phyloP scores from a whole-genome alignment of 345 rosid species.

The Populus pruinosa region DNA sequence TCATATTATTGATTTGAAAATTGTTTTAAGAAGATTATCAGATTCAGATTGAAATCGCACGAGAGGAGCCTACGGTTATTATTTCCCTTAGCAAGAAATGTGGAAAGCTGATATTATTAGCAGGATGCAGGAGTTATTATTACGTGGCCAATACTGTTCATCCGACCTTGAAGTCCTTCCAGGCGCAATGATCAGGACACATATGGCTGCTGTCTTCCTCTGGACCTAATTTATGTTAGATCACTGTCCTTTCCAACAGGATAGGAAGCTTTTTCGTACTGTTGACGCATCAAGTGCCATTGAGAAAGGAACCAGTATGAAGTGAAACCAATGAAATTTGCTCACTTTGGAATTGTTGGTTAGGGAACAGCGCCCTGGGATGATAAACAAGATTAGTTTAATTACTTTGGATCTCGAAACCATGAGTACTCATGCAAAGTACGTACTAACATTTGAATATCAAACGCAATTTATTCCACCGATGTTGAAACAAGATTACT shows the following conservation, averaged over 20 bases:
- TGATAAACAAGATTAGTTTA: not conserved
- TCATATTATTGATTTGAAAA: too few species aligned
- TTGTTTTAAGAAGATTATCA: too few species aligned
- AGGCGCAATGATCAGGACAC: too few species aligned
- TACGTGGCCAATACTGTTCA: too few species aligned
- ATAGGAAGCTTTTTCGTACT: constrained; percentile 16
- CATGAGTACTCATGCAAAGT: not conserved
- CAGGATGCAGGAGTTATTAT: too few species aligned
- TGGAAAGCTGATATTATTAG: too few species aligned
- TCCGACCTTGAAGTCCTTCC: too few species aligned
- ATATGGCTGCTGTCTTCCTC: too few species aligned
- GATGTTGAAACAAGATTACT: not conserved
- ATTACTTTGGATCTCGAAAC: constrained; percentile 8
- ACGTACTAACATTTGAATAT: not conserved
- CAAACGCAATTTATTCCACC: constrained; percentile 1
- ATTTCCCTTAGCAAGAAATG: too few species aligned
- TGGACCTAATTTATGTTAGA: too few species aligned
- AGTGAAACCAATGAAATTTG: not conserved
- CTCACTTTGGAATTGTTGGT: not conserved
- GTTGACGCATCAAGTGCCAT: not conserved
- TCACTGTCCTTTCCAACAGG: constrained; percentile 12
- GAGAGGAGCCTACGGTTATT: too few species aligned
- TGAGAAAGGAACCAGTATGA: not conserved
- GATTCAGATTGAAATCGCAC: too few species aligned
- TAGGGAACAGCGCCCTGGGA: constrained; percentile 1